Base-by-base conservation (phyloP, 768 basidiomycete genomes). In the Naganishia onofrii region DNA sequence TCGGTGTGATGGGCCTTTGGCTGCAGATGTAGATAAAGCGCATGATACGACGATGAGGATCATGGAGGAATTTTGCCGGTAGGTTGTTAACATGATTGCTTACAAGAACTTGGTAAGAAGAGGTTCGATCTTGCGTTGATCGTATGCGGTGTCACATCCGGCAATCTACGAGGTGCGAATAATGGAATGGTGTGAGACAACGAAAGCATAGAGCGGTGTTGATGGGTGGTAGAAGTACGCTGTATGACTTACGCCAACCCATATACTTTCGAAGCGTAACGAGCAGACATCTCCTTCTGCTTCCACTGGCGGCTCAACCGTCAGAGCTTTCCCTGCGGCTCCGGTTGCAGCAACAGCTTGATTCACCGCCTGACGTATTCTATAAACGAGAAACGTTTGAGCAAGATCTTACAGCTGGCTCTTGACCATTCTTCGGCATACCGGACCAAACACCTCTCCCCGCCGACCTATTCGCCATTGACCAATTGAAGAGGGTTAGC, bases 141-240 rank as follows among this genome's bases (percentile, higher is more conserved):
- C 88, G 17, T 85, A 83, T 1, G 87, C 85, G 12, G 89, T 89
- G 78, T 92, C 92, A 32, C 90, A 88, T 38, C 91, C 91, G 0
- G 91, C 67, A 23, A 68, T 68, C 67, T 68, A 53, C 12, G 6
- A 29, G 21, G 60, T 26, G 57, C 34, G 34, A 36, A 42, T 5
- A 12, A 36, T 36, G 4, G 12, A 36, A 12, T 12, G 34, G 12
- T 36, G 4, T 36, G 12, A 36, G 34, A 5, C 12, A 12, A 36
- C 34, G 12, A 36, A 4, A 36, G 34, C 34, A 34, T 15, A 32
- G 31, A 34, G 65, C 26, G 1, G 13, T 1, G 21, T 46, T 46
- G 7, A 3, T 15, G 15, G 13, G 15, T 28, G 46, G n/a, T 12
- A 36, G 12, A 36, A 36, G 34, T 36, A 36, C 34, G 34, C 6